phyloP scores from a whole-genome alignment of 352 stramenopile genomes.

The Thraustotheca clavata region DNA sequence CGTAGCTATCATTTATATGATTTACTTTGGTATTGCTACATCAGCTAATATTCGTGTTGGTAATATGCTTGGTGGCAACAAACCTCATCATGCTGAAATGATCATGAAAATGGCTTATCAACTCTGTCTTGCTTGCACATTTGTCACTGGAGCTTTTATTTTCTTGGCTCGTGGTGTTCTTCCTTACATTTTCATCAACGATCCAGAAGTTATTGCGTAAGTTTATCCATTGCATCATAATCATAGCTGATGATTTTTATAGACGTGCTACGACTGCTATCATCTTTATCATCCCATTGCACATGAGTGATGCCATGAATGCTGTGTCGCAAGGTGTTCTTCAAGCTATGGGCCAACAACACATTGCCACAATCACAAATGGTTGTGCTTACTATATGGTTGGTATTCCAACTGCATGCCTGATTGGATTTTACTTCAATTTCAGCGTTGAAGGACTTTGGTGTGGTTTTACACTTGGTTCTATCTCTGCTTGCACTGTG shows the following conservation, averaged over 20 bases:
- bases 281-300: conserved; percentile 54
- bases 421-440: conserved; percentile 47
- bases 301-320: conserved; percentile 62
- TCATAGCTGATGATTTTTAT: not conserved
- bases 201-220: conserved; percentile 37
- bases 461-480: conserved; percentile 49
- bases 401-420: conserved; percentile 49
- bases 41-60: conserved; percentile 75
- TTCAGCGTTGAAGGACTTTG: conserved; percentile 67
- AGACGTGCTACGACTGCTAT: conserved; percentile 26
- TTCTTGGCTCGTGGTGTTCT: conserved; percentile 38
- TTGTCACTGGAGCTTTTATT: conserved; percentile 34
- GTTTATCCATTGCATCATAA: conserved; percentile 28
- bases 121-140: conserved; percentile 39
- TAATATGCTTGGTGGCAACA: conserved; percentile 69
- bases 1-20: conserved; percentile 50
- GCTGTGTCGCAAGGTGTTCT: conserved; percentile 68
- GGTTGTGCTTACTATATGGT: conserved; percentile 60
- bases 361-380: conserved; percentile 49
- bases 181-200: conserved; percentile 63
- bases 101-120: conserved; percentile 59
- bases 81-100: conserved; percentile 75
- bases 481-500: conserved; percentile 41
- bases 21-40: conserved; percentile 73
- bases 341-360: conserved; percentile 49